These are phyloP conservation scores for Neospermospora avenae DNA, from an alignment of 2,329 filamentous ascomycete species.

Conservation along the genomic window DNA sequence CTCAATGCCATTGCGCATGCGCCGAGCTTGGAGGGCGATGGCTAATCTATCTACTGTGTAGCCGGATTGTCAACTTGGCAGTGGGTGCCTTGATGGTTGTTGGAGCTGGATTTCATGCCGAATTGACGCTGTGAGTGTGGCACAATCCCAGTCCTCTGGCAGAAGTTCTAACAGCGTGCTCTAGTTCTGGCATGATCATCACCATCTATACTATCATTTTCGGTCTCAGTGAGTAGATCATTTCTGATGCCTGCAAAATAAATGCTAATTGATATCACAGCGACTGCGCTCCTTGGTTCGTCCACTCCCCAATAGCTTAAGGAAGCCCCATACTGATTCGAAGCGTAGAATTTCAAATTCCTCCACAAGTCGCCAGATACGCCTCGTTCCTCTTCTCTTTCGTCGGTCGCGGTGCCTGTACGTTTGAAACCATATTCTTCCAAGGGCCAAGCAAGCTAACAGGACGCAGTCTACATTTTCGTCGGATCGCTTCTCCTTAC, in stretches of 20 bases:
- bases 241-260: not conserved
- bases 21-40: slow-evolving; percentile 15
- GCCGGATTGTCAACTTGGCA: slow-evolving; percentile 90
- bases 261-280: slow-evolving; percentile 40
- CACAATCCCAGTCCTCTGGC: slow-evolving; percentile 1
- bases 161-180: slow-evolving; percentile 31
- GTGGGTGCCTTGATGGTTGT: slow-evolving; percentile 84
- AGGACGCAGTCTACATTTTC: slow-evolving; percentile 82
- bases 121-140: slow-evolving; percentile 53
- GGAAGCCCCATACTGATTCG: slow-evolving; percentile 3
- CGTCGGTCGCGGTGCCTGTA: slow-evolving; percentile 91
- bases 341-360: slow-evolving; percentile 80
- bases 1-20: slow-evolving; percentile 19
- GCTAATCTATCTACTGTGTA: slow-evolving; percentile 42
- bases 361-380: slow-evolving; percentile 87
- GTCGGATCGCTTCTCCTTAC: slow-evolving; percentile 82
- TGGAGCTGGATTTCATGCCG: slow-evolving; percentile 72
- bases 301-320: slow-evolving; percentile 1
- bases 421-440: slow-evolving; percentile 40
- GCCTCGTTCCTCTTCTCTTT: slow-evolving; percentile 98
- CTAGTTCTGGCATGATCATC: slow-evolving; percentile 70
- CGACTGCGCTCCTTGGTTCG: slow-evolving; percentile 62
- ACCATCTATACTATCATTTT: slow-evolving; percentile 89
- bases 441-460: slow-evolving; percentile 20
- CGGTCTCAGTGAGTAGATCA: slow-evolving; percentile 63